These are phyloP conservation scores for Fusarium sp. DNA, from an alignment of 2,329 filamentous ascomycete species.

Conservation along the genomic window DNA sequence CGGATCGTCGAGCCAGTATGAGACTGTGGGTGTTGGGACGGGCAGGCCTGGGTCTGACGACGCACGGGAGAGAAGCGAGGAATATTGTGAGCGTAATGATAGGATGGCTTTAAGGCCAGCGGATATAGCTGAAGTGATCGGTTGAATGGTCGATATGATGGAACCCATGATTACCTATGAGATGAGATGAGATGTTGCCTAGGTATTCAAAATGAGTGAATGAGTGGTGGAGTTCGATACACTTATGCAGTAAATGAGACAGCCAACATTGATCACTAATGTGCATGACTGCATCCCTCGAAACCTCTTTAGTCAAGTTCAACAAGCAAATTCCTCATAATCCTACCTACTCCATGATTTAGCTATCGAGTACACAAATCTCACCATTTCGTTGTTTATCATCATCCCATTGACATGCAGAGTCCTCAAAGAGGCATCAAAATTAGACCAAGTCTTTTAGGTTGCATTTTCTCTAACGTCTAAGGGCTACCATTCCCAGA, in stretches of 20 bases:
- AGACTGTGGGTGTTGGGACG: conserved; percentile 53
- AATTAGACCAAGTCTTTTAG: conserved; percentile 31
- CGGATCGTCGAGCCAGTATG: conserved; percentile 60
- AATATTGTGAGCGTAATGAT: conserved; percentile 44
- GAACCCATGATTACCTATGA: conserved; percentile 51
- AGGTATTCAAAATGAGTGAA: neutral
- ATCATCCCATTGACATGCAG: neutral
- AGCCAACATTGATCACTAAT: too few relatives aligned
- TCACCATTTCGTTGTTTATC: neutral
- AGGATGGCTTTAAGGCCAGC: conserved; percentile 44
- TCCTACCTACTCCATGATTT: too few relatives aligned
- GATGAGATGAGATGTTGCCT: neutral
- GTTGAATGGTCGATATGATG: conserved; percentile 46
- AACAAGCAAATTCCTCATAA: too few relatives aligned
- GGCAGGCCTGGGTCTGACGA: conserved; percentile 55
- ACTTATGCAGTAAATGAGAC: too few relatives aligned
- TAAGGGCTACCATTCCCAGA: conserved; percentile 38
- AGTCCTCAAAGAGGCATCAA: neutral
- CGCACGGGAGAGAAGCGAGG: conserved; percentile 47
- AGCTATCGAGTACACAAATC: too few relatives aligned
- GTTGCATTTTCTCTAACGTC: conserved; percentile 48
- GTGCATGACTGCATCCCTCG: too few relatives aligned
- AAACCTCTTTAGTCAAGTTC: too few relatives aligned
- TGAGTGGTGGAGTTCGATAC: neutral
- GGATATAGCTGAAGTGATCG: conserved; percentile 38